Percentiles rank a stretch among this genome's conserved stretches.
These are phyloP conservation scores for Plasmodium relictum DNA, from an alignment of 169 alveolate species.

Conservation along the genomic window DNA sequence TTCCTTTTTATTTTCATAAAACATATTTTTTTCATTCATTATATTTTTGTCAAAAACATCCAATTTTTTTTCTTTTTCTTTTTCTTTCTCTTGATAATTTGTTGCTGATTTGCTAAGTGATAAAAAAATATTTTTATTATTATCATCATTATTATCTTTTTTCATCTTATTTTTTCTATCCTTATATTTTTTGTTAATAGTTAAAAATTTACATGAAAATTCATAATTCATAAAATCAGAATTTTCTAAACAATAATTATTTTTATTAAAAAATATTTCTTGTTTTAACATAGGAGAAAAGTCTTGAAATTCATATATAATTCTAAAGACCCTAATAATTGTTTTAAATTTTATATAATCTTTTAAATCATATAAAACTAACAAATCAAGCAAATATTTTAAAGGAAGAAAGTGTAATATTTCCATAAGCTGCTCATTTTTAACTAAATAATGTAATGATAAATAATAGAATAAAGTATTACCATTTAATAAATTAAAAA, in stretches of 20 bases:
- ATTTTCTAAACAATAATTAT: slow-evolving; percentile 32
- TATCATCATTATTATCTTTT: slow-evolving; percentile 6
- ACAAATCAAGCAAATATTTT: slow-evolving; percentile 57
- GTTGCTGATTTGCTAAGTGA: not conserved
- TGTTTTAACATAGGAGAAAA: slow-evolving; percentile 35
- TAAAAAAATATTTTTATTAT: slow-evolving; percentile 2
- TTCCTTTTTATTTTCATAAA: not conserved
- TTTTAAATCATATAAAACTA: slow-evolving; percentile 55
- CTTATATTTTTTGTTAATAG: slow-evolving; percentile 1
- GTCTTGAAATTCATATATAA: slow-evolving; percentile 70
- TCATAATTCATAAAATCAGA: slow-evolving; percentile 69
- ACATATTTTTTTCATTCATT: not conserved
- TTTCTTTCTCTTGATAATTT: not conserved
- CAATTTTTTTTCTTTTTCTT: not conserved
- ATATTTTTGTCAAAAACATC: not conserved
- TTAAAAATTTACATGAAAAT: slow-evolving; percentile 50
- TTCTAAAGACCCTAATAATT: slow-evolving; percentile 44
- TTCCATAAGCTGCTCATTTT: slow-evolving; percentile 60
- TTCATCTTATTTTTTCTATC: not conserved
- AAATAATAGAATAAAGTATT: slow-evolving; percentile 55
- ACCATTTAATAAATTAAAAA: slow-evolving; percentile 65
- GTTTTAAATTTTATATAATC: slow-evolving; percentile 68
- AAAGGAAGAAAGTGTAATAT: slow-evolving; percentile 51
- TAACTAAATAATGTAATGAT: slow-evolving; percentile 62
- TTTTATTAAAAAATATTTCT: slow-evolving; percentile 36